phyloP scores from a whole-genome alignment of 2,329 filamentous ascomycete genomes.

The Colletotrichum shisoi region DNA sequence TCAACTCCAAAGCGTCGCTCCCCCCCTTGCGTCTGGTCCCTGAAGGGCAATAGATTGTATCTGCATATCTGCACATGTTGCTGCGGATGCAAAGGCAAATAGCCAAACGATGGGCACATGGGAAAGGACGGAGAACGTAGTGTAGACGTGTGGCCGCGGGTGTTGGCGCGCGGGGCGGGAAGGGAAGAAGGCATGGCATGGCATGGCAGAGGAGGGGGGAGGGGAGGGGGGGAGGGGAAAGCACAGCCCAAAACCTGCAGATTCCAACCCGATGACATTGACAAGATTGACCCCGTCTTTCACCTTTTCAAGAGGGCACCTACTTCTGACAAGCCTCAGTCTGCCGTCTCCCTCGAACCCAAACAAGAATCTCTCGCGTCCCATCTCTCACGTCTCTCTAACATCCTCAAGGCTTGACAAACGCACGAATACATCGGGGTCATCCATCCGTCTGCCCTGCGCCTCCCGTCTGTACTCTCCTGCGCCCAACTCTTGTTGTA shows the following conservation, averaged over 20 bases:
- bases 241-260: slow-evolving; percentile 37
- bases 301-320: not conserved
- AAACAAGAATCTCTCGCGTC: not conserved
- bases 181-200: slow-evolving; percentile 7
- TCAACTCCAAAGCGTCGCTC: slow-evolving; percentile 13
- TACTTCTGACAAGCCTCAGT: not conserved
- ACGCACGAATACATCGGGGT: not conserved
- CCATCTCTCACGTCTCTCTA: not conserved
- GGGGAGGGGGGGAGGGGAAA: slow-evolving; percentile 1
- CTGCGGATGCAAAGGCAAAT: not conserved
- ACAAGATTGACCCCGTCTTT: not conserved
- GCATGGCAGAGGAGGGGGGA: slow-evolving; percentile 7
- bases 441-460: slow-evolving; percentile 19
- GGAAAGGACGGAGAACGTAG: slow-evolving; percentile 4
- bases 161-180: slow-evolving; percentile 9
- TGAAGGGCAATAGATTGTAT: slow-evolving; percentile 17
- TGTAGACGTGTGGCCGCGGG: not conserved
- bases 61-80: slow-evolving; percentile 10
- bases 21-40: slow-evolving; percentile 12
- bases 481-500: slow-evolving; percentile 4
- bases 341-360: not conserved
- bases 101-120: not conserved
- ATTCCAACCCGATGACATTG: slow-evolving; percentile 33
- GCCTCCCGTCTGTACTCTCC: slow-evolving; percentile 14
- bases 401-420: slow-evolving; percentile 1